phyloP scores from a whole-genome alignment of 352 stramenopile genomes.

The Phytophthora lateralis region DNA sequence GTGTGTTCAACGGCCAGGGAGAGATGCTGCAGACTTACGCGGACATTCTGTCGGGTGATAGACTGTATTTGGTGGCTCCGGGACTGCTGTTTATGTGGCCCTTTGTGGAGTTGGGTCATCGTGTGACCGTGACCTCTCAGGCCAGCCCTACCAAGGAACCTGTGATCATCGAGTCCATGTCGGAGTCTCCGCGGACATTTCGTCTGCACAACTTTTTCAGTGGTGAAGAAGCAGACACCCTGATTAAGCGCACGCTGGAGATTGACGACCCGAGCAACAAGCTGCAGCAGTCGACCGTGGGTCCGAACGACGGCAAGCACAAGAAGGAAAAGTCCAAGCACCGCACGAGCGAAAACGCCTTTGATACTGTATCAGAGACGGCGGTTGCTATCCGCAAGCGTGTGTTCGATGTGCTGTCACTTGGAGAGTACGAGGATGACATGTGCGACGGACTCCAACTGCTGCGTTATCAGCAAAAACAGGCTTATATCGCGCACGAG shows the following conservation, averaged over 20 bases:
- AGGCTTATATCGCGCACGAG: conserved; percentile 94
- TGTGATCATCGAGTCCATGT: conserved; percentile 78
- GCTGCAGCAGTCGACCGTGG: conserved; percentile 82
- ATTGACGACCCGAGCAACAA: conserved; percentile 86
- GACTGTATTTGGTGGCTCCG: conserved; percentile 76
- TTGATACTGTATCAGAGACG: conserved; percentile 81
- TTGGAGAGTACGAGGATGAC: conserved; percentile 89
- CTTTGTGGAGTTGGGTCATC: conserved; percentile 82
- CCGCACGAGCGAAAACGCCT: conserved; percentile 90
- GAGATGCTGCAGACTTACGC: conserved; percentile 54
- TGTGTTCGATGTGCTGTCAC: conserved; percentile 91
- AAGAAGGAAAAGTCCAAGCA: conserved; percentile 74
- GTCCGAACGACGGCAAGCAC: conserved; percentile 55
- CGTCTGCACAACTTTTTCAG: conserved; percentile 90
- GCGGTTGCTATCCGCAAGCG: conserved; percentile 80
- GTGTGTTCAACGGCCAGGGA: conserved; percentile 75
- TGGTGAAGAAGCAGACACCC: conserved; percentile 72
- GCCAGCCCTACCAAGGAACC: conserved; percentile 62
- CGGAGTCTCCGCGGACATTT: conserved; percentile 85
- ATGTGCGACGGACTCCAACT: conserved; percentile 96
- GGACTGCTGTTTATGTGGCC: conserved; percentile 79
- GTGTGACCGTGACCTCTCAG: conserved; percentile 56
- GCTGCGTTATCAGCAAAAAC: conserved; percentile 94
- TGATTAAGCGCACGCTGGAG: conserved; percentile 80
- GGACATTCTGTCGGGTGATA: conserved; percentile 58